These are phyloP conservation scores for Macadamia integrifolia DNA, from an alignment of 164 flowering plant genomes.

Conservation along the genomic window DNA sequence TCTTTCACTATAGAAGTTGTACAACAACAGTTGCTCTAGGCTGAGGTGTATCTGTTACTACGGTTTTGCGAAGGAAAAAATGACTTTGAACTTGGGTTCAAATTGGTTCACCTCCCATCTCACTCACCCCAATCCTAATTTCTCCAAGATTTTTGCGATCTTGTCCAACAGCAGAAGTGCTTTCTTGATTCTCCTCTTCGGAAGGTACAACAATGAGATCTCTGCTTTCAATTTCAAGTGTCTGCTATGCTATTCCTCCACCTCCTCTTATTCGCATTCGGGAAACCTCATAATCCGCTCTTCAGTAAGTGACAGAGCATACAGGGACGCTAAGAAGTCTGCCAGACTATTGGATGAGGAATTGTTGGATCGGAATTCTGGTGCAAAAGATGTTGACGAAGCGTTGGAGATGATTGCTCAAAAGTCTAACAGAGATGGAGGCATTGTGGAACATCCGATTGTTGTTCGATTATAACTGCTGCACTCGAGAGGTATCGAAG, in stretches of 20 bases:
- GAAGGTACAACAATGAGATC: conserved; percentile 8
- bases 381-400: conserved; percentile 51
- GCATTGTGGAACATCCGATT: conserved; percentile 48
- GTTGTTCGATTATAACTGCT: conserved; percentile 47
- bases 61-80: not conserved
- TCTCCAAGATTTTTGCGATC: conserved; percentile 13
- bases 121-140: conserved; percentile 20
- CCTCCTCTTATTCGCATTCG: conserved; percentile 11
- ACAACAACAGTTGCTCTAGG: too few relatives aligned
- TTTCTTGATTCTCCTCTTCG: conserved; percentile 13
- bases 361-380: conserved; percentile 34
- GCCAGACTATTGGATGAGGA: conserved; percentile 36
- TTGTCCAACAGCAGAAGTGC: conserved; percentile 6
- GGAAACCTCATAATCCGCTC: conserved; percentile 18
- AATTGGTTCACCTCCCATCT: conserved; percentile 21
- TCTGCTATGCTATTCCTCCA: not conserved
- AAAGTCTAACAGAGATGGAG: conserved; percentile 25
- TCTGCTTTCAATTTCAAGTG: conserved; percentile 8
- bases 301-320: conserved; percentile 20
- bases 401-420: conserved; percentile 52
- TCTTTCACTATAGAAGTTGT: not conserved
- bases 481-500: conserved; percentile 33
- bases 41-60: too few relatives aligned
- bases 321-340: conserved; percentile 10
- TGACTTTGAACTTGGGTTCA: conserved; percentile 34